A percentile compares a stretch with the other conserved stretches of the same genome.
phyloP scores from a whole-genome alignment of 2,329 filamentous ascomycete species.

The Coniochaeta sp. region DNA sequence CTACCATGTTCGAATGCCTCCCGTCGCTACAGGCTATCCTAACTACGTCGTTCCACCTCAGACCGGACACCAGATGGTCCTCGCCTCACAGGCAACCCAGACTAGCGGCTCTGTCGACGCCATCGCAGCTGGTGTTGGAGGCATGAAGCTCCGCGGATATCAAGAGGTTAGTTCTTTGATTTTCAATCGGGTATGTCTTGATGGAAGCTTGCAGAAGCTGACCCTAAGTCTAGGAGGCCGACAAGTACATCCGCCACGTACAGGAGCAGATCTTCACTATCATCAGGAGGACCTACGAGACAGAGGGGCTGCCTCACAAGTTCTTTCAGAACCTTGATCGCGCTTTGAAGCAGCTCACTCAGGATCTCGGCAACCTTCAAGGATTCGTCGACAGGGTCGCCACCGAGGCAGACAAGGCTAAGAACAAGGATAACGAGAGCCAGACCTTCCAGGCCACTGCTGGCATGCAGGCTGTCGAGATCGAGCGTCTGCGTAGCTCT shows the following conservation, averaged over 20 bases:
- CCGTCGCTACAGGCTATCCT: not conserved
- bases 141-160: not conserved
- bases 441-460: slow-evolving; percentile 1
- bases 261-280: not conserved
- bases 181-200: too few species aligned
- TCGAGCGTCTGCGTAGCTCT: not conserved
- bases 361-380: not conserved
- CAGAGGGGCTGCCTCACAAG: not conserved
- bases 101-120: not conserved
- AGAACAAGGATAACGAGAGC: not conserved
- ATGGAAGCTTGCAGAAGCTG: too few species aligned
- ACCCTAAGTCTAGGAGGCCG: not conserved
- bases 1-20: not conserved
- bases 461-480: not conserved
- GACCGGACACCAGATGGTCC: not conserved
- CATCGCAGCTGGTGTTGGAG: not conserved
- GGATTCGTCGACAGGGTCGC: not conserved
- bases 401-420: not conserved
- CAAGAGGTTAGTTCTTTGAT: not conserved
- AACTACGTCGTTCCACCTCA: not conserved
- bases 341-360: not conserved
- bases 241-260: not conserved
- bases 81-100: not conserved
- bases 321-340: not conserved
- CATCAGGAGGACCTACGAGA: not conserved